Evolutionary conservation across 2,329 filamentous ascomycete genomes (phyloP).

Genomic region (Macroventuria anomochaeta): DNA sequence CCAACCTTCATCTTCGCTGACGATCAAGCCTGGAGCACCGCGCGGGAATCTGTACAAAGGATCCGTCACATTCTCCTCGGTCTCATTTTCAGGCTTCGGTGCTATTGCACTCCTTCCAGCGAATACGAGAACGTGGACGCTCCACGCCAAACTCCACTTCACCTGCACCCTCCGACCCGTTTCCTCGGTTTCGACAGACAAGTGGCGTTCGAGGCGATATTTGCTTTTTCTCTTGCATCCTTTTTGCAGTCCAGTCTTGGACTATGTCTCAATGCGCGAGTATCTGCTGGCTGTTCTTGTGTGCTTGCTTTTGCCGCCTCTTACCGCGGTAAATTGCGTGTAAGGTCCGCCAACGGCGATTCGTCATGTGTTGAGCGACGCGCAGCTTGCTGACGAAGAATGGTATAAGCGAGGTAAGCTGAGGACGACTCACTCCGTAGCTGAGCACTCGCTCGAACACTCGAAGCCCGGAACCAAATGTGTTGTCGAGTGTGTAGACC

Average conservation of each 20-base stretch:
- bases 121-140: constrained; percentile 1
- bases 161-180: background rate
- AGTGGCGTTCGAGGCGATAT: background rate
- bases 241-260: background rate
- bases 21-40: background rate
- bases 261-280: background rate
- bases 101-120: constrained; percentile 1
- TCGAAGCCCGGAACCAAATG: background rate
- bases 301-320: constrained; percentile 3
- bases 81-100: constrained; percentile 9
- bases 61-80: constrained; percentile 7
- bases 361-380: background rate
- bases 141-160: background rate
- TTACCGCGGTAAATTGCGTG: background rate
- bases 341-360: background rate
- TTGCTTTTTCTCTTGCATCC: background rate
- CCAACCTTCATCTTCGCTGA: background rate
- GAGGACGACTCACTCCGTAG: background rate
- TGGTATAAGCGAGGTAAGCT: background rate
- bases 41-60: background rate
- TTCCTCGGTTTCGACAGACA: constrained; percentile 2
- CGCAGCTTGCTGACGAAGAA: background rate
- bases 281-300: background rate
- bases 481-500: no score
- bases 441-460: background rate